Conservation (phyloP, 2,329 filamentous ascomycete species). For the Aspergillus melleus region DNA sequence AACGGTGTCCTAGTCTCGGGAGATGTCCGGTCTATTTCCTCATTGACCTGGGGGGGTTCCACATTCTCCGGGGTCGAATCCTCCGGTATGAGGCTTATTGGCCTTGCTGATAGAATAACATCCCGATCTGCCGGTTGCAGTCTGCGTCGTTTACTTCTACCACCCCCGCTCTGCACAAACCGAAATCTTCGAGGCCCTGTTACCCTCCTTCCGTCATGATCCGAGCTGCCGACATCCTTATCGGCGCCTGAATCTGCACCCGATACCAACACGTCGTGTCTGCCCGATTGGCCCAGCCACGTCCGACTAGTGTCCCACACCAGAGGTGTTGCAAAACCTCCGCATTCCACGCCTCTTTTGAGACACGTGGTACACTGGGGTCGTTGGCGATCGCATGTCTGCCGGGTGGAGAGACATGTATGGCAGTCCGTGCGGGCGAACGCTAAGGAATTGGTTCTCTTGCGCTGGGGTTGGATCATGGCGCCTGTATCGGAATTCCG, state of each 20-base stretch:
- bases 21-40: background rate
- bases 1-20: background rate
- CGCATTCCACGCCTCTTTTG: slow-evolving; percentile 16
- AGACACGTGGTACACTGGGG: slow-evolving; percentile 26
- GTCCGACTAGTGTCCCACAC: slow-evolving; percentile 16
- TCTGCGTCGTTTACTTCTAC: background rate
- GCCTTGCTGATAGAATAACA: background rate
- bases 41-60: background rate
- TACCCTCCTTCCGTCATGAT: background rate
- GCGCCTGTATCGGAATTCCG: background rate
- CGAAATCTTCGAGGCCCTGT: background rate
- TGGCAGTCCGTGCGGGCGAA: slow-evolving; percentile 26
- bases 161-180: background rate
- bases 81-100: background rate
- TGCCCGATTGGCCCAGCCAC: background rate
- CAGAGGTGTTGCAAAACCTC: slow-evolving; percentile 8
- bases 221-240: background rate
- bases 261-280: background rate
- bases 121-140: background rate
- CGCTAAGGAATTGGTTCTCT: slow-evolving; percentile 22
- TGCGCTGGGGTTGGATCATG: background rate
- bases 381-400: slow-evolving; percentile 24
- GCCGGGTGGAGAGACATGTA: slow-evolving; percentile 18
- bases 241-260: background rate
- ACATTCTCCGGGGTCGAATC: background rate